phyloP scores from a whole-genome alignment of 441 rosid species.

The Eruca vesicaria region DNA sequence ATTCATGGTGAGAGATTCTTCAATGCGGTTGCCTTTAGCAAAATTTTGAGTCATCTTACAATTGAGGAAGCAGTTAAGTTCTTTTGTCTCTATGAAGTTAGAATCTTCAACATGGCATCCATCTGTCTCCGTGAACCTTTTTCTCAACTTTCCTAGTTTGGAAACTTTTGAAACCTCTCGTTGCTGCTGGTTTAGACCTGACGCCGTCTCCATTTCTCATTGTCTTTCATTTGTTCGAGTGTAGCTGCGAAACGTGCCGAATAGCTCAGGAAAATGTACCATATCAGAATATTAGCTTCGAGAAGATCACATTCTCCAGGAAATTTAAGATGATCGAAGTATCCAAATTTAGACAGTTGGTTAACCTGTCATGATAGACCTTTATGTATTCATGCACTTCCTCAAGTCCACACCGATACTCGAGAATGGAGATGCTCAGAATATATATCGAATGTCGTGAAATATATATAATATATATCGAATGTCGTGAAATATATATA shows the following conservation, averaged over 20 bases:
- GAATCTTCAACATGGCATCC: slow-evolving; percentile 16
- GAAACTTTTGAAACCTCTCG: slow-evolving; percentile 17
- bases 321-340: not conserved
- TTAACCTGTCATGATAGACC: slow-evolving; percentile 13
- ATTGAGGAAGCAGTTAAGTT: slow-evolving; percentile 27
- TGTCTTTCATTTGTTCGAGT: slow-evolving; percentile 9
- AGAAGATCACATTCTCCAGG: slow-evolving; percentile 18
- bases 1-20: too few species aligned
- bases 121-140: not conserved
- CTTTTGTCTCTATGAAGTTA: slow-evolving; percentile 12
- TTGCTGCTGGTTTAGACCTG: slow-evolving; percentile 10
- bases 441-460: not conserved
- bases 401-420: slow-evolving; percentile 17
- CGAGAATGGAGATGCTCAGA: slow-evolving; percentile 11
- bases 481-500: too few species aligned
- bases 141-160: slow-evolving; percentile 21
- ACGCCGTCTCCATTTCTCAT: slow-evolving; percentile 13
- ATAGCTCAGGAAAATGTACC: not conserved
- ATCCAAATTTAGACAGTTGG: slow-evolving; percentile 15
- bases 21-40: not conserved
- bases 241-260: slow-evolving; percentile 3
- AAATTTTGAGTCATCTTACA: slow-evolving; percentile 17
- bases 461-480: too few species aligned
- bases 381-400: not conserved
- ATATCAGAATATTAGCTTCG: slow-evolving; percentile 20